Evolutionary conservation across 108 stramenopile genomes (phyloP).

Genomic region (Nannochloropsis oceanica): DNA sequence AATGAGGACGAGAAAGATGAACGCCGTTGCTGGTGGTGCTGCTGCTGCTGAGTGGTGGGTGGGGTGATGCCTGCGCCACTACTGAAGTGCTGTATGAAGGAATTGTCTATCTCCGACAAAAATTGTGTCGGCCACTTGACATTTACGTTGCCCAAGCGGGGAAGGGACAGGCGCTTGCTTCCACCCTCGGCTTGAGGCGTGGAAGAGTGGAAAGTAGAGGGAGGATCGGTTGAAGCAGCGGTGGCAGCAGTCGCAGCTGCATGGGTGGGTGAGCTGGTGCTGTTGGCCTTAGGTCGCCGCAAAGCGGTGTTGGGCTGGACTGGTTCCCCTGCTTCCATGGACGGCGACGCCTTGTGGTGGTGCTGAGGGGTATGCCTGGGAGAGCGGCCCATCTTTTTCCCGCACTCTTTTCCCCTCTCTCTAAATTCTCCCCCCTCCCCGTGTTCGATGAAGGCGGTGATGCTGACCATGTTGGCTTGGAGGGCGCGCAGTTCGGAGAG

Average conservation of each 20-base stretch:
- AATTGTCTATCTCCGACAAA: background rate
- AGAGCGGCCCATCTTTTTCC: background rate
- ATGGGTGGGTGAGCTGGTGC: background rate
- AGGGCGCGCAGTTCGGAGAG: background rate
- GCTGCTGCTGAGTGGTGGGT: background rate
- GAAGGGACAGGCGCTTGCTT: background rate
- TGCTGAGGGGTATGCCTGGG: background rate
- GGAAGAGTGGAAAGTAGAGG: background rate
- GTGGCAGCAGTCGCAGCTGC: too few species aligned
- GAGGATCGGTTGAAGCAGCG: too few species aligned
- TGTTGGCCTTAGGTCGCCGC: background rate
- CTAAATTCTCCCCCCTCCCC: background rate
- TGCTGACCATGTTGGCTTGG: background rate
- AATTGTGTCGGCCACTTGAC: background rate
- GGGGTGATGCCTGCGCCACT: background rate
- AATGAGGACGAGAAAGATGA: background rate
- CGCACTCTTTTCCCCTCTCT: background rate
- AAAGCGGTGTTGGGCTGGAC: background rate
- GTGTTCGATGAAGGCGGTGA: background rate
- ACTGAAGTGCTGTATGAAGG: background rate
- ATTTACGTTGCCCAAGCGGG: background rate
- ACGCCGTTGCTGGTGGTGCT: background rate
- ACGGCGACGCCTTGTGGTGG: background rate
- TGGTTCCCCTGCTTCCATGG: background rate
- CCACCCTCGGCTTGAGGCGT: background rate